Conservation (phyloP, 1,284 basidiomycete genomes). For the Calocybe gambosa region DNA sequence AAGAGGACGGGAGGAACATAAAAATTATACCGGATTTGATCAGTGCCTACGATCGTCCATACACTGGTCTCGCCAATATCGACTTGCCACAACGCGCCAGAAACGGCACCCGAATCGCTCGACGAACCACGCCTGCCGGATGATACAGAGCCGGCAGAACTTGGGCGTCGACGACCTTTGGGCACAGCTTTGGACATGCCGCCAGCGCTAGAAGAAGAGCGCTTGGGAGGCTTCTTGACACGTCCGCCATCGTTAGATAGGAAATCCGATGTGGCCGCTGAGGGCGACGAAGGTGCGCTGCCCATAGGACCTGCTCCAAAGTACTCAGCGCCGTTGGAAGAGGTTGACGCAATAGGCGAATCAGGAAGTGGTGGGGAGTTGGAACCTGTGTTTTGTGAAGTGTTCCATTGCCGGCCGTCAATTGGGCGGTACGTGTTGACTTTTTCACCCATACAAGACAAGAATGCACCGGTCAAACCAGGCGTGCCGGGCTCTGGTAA, state of each 20-base stretch:
- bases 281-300: conserved; percentile 65
- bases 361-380: conserved; percentile 60
- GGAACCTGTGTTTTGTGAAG: conserved; percentile 34
- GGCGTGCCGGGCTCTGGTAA: conserved; percentile 68
- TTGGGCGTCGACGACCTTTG: conserved; percentile 65
- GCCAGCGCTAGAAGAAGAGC: conserved; percentile 67
- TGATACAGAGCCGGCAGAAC: conserved; percentile 66
- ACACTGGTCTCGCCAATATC: conserved; percentile 87
- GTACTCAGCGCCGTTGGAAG: conserved; percentile 57
- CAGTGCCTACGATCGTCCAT: conserved; percentile 90
- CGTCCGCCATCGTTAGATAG: conserved; percentile 74
- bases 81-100: conserved; percentile 80
- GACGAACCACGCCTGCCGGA: conserved; percentile 57
- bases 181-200: conserved; percentile 53
- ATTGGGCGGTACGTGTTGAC: conserved; percentile 84
- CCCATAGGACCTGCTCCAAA: conserved; percentile 48
- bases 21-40: conserved; percentile 88
- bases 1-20: conserved; percentile 83
- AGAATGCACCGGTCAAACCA: conserved; percentile 71
- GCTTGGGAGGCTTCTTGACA: conserved; percentile 63
- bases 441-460: conserved; percentile 84
- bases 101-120: conserved; percentile 60
- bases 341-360: conserved; percentile 63
- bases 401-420: conserved; percentile 72
- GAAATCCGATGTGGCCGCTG: conserved; percentile 51